Percentiles rank a stretch among this genome's conserved stretches.
These are phyloP conservation scores for Triticum aestivum DNA, from an alignment of 176 grass and related monocot genomes.

Conservation along the genomic window DNA sequence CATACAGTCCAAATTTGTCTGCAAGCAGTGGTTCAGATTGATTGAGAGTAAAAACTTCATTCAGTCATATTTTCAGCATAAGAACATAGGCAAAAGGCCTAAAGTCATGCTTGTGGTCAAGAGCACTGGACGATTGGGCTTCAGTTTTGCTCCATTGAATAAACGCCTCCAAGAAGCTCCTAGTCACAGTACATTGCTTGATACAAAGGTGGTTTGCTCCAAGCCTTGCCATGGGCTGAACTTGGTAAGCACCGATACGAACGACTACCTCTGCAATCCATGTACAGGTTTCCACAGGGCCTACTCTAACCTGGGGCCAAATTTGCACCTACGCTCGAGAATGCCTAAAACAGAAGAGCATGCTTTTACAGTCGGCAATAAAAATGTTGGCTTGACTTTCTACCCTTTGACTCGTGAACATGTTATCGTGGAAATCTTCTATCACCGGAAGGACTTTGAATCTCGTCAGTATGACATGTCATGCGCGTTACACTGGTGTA, in stretches of 20 bases:
- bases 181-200: not conserved
- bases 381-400: too few relatives aligned
- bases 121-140: not conserved
- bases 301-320: too few relatives aligned
- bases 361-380: too few relatives aligned
- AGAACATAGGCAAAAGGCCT: not conserved
- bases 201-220: conserved; percentile 15
- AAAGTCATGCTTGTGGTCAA: not conserved
- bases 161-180: not conserved
- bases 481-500: too few relatives aligned
- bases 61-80: not conserved
- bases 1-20: not conserved
- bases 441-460: too few relatives aligned
- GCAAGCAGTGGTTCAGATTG: not conserved
- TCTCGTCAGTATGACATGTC: too few relatives aligned
- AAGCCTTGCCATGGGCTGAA: conserved; percentile 28
- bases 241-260: not conserved
- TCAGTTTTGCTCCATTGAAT: not conserved
- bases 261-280: conserved; percentile 18
- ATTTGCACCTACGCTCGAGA: too few relatives aligned
- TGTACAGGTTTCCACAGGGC: not conserved
- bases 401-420: too few relatives aligned
- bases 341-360: too few relatives aligned
- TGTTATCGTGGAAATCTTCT: too few relatives aligned
- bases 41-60: not conserved